Conservation (phyloP, 148 eudicot genomes). For the Suaeda aralocaspica region DNA sequence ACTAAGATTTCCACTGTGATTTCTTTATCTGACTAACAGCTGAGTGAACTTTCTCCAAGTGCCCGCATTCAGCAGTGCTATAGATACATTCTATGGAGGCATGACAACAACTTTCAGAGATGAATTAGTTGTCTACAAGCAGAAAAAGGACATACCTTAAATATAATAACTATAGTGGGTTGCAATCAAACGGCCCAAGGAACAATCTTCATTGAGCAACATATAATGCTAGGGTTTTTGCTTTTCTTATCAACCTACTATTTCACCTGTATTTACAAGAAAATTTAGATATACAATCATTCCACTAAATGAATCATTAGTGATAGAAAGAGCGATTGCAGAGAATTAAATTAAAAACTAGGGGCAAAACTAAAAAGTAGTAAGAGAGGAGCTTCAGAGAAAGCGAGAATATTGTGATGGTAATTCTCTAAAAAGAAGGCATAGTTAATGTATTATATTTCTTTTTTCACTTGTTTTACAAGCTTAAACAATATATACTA, state of each 20-base stretch:
- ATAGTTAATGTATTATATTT: no score
- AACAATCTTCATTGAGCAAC: not conserved
- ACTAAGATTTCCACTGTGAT: no score
- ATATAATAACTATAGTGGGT: not conserved
- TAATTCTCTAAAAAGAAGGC: not conserved
- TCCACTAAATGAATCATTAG: no score
- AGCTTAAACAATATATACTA: no score
- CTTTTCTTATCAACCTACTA: not conserved
- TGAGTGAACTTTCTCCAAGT: not conserved
- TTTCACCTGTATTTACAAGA: not conserved
- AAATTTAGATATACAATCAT: not conserved
- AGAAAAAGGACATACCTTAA: not conserved
- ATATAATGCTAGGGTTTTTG: not conserved
- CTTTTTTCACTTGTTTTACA: no score
- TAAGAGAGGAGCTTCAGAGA: no score
- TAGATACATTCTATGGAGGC: not conserved
- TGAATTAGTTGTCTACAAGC: not conserved
- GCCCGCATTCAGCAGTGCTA: not conserved
- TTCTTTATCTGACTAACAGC: not conserved
- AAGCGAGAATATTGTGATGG: not conserved
- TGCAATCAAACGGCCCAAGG: not conserved
- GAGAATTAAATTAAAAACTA: not conserved
- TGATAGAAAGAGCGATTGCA: not conserved
- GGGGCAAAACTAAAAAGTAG: not conserved
- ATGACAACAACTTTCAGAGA: not conserved